phyloP scores from a whole-genome alignment of 139 green algal genomes.

The Coelastrella sp. region DNA sequence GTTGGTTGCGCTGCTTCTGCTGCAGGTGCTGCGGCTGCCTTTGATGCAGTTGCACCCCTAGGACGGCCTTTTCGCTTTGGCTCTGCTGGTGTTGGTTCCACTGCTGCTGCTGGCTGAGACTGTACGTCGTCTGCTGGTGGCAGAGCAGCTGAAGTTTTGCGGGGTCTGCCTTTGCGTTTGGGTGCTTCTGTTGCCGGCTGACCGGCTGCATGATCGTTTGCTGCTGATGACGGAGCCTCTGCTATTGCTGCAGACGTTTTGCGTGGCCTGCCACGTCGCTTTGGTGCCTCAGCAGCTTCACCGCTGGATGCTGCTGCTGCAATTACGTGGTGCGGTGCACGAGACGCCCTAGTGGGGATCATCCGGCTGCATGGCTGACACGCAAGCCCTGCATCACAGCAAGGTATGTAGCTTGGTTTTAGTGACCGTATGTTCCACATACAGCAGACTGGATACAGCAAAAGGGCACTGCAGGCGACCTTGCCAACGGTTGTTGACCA shows the following conservation, averaged over 20 bases:
- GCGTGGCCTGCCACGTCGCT: background rate
- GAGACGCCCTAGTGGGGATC: background rate
- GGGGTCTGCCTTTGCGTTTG: background rate
- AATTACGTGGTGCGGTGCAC: background rate
- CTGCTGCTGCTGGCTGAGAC: too few species aligned
- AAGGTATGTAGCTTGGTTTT: too few species aligned
- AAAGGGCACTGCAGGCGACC: too few species aligned
- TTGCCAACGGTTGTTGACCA: too few species aligned
- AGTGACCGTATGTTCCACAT: too few species aligned
- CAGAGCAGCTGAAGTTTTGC: slow-evolving; percentile 24
- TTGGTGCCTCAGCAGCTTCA: background rate
- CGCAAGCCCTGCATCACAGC: background rate
- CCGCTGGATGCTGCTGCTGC: background rate
- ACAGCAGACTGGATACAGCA: too few species aligned
- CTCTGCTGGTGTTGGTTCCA: slow-evolving; percentile 3
- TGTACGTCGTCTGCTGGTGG: background rate
- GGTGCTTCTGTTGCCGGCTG: background rate
- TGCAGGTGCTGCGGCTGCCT: too few species aligned
- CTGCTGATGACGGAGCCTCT: slow-evolving; percentile 15
- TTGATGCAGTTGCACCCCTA: too few species aligned
- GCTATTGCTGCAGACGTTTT: background rate
- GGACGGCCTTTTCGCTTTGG: too few species aligned
- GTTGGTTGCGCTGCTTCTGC: slow-evolving; percentile 80
- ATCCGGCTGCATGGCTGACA: background rate
- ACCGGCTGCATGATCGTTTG: background rate